Conservation (phyloP, 2,329 filamentous ascomycete species). For the Aspergillus novofumigatus region DNA sequence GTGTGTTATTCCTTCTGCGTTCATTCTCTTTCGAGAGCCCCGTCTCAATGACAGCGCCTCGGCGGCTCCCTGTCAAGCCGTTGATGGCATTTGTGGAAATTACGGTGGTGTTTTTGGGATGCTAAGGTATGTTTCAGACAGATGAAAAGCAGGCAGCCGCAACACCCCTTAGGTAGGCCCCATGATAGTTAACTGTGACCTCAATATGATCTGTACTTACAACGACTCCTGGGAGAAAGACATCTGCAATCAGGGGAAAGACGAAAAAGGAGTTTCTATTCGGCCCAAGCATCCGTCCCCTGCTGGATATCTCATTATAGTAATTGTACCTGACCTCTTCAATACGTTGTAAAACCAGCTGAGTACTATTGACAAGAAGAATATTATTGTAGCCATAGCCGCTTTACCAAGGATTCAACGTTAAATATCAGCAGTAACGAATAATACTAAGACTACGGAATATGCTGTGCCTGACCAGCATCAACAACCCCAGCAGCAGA, state of each 20-base stretch:
- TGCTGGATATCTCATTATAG: neutral
- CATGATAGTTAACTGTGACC: neutral
- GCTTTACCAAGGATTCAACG: neutral
- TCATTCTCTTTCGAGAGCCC: neutral
- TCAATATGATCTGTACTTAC: neutral
- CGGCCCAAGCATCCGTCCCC: neutral
- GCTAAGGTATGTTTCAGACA: conserved; percentile 13
- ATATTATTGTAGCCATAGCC: neutral
- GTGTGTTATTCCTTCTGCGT: neutral
- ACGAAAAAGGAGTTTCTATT: neutral
- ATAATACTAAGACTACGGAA: neutral
- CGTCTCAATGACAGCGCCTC: neutral
- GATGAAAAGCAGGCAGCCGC: neutral
- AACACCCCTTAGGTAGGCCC: neutral
- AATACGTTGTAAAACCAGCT: neutral
- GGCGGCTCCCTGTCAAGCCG: neutral
- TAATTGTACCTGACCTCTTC: neutral
- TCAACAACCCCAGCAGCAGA: neutral
- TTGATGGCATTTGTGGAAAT: conserved; percentile 13
- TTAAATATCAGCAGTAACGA: neutral
- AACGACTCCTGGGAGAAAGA: neutral
- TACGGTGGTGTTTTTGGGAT: conserved; percentile 16
- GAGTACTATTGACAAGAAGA: neutral
- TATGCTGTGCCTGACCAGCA: neutral
- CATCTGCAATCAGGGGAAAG: too few species aligned